These are phyloP conservation scores for Scedosporium apiospermum DNA, from an alignment of 2,329 filamentous ascomycete genomes.

Conservation along the genomic window DNA sequence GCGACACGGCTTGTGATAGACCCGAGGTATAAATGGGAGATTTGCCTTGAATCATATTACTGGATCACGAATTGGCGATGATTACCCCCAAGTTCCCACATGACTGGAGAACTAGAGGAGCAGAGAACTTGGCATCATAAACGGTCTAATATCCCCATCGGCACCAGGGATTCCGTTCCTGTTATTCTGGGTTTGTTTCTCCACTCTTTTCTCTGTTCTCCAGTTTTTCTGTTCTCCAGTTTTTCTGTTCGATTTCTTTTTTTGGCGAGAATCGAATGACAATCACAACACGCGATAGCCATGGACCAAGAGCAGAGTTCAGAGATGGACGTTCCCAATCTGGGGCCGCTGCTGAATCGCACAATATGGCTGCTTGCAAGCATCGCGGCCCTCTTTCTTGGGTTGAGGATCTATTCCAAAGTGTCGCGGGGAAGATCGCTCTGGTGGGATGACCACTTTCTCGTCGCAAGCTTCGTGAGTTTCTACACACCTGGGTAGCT, in stretches of 20 bases:
- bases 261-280: not conserved
- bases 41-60: not conserved
- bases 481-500: not conserved
- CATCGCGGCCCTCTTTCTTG: constrained; percentile 10
- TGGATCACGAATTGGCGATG: not conserved
- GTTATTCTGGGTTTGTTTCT: not conserved
- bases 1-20: not conserved
- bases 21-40: not conserved
- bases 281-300: not conserved
- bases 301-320: not conserved
- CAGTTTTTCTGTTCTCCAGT: not conserved
- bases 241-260: not conserved
- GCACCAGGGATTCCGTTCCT: not conserved
- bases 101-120: not conserved
- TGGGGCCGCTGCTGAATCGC: not conserved
- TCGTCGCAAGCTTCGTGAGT: constrained; percentile 13
- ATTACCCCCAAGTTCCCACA: not conserved
- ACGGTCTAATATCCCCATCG: not conserved
- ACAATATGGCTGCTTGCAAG: not conserved
- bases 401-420: constrained; percentile 14
- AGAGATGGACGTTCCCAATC: not conserved
- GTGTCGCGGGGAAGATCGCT: constrained; percentile 9
- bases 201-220: not conserved
- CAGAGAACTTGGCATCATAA: not conserved
- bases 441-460: constrained; percentile 14